Base-by-base conservation (phyloP, 1,284 basidiomycete species). In the Naganishia liquefaciens region DNA sequence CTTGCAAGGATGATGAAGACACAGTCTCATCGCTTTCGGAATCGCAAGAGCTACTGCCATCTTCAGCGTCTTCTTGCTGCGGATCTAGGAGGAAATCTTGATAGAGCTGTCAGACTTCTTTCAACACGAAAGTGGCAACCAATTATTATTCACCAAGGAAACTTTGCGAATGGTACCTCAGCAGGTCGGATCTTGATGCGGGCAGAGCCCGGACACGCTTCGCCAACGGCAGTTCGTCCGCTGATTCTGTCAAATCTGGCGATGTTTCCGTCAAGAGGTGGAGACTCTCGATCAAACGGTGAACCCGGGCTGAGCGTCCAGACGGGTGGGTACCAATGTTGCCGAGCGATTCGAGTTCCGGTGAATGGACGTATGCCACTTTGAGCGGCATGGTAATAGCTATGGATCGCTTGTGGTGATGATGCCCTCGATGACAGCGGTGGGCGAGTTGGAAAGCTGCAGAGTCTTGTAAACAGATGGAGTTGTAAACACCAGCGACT, bases 251-350 rank as follows among this genome's bases (percentile, higher is more conserved):
- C 25, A 3, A 21, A 49, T 69, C 23, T 43, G 89, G 77, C 1
- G 91, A 78, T 0, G 15, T 10, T 11, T 21, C 43, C 0, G 21
- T 2, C 19, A 53, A 33, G 5, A 64, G 39, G 17, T 50, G 85
- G 46, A 88, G 81, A 0, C 85, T 77, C 33, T 81, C 81, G 60
- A 87, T 80, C 13, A 95, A 82, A 1, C 85, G 84, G 73, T 96
- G 91, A 1, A 94, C 90, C 5, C 91, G 75, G 0, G 85, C 75
- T 0, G 92, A 93, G n/a, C 93, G 84, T 17, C 87, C 87, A 58
- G 76, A 81, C 75, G 96, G 95, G 1, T 90, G 90, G 0, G 93
- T 93, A 0, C 95, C 83, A 4, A 84, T 80, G 23, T 79, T 73
- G 5, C 71, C 72, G 0, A 71, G 71, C 17, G 60, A 52, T 67